Percentiles rank a stretch among this genome's conserved stretches.
Conservation (phyloP, 208 protist species). For the Trichomonas gallinae region DNA sequence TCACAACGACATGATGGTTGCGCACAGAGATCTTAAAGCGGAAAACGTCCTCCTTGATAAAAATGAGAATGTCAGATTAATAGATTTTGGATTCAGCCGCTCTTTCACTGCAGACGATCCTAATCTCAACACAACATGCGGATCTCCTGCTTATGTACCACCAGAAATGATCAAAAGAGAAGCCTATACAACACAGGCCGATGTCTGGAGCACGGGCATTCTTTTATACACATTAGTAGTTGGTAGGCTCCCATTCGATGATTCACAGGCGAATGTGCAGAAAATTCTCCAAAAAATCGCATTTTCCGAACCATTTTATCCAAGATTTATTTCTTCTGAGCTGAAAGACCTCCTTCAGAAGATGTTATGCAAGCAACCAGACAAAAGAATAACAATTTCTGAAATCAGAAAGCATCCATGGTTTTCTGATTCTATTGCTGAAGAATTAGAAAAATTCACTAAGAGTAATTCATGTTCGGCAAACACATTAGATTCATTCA, state of each 20-base stretch:
- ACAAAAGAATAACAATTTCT: background rate
- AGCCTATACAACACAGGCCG: background rate
- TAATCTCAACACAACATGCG: conserved; percentile 26
- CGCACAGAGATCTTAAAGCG: conserved; percentile 28
- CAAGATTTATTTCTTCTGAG: background rate
- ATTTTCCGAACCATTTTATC: background rate
- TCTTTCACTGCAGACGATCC: background rate
- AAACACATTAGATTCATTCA: background rate
- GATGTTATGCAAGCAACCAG: conserved; percentile 25
- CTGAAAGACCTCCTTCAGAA: conserved; percentile 9
- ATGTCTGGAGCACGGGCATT: background rate
- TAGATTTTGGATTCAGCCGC: conserved; percentile 29
- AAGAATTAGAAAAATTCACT: background rate
- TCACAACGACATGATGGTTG: conserved; percentile 20
- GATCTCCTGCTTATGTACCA: conserved; percentile 25
- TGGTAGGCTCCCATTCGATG: background rate
- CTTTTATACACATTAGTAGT: background rate
- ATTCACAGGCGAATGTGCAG: background rate
- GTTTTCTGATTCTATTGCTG: conserved; percentile 4
- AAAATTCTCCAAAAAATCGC: background rate
- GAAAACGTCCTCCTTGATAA: conserved; percentile 28
- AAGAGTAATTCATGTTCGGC: background rate
- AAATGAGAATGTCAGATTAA: conserved; percentile 14
- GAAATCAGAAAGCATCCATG: conserved; percentile 28
- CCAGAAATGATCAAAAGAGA: conserved; percentile 31